phyloP scores from a whole-genome alignment of 306 rosid species.

The Chamaecrista fasciculata region DNA sequence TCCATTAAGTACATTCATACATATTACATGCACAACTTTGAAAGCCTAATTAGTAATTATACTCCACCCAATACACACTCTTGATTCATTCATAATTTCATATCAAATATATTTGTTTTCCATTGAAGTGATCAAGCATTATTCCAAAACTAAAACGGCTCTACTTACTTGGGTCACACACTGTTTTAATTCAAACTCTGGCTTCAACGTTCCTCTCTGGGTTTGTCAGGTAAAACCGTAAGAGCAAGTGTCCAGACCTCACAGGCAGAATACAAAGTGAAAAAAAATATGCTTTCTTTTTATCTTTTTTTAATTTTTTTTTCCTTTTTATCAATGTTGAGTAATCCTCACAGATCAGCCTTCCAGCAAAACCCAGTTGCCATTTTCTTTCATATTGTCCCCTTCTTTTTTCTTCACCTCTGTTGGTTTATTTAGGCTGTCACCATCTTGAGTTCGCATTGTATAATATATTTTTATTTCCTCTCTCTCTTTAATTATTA shows the following conservation, averaged over 20 bases:
- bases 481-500: slow-evolving; percentile 6
- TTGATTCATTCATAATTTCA: not conserved
- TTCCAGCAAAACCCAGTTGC: slow-evolving; percentile 55
- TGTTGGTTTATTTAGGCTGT: slow-evolving; percentile 33
- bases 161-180: not conserved
- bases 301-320: not conserved
- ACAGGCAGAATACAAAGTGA: slow-evolving; percentile 1
- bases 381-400: slow-evolving; percentile 28
- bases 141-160: not conserved
- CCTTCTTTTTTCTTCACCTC: slow-evolving; percentile 8
- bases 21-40: slow-evolving; percentile 10
- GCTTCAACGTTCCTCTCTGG: slow-evolving; percentile 33
- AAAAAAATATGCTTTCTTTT: not conserved
- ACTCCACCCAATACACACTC: not conserved
- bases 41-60: not conserved
- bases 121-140: not conserved
- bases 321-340: slow-evolving; percentile 34
- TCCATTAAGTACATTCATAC: too few relatives aligned
- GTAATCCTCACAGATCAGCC: slow-evolving; percentile 54
- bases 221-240: slow-evolving; percentile 46
- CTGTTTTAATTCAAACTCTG: not conserved
- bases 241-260: slow-evolving; percentile 32
- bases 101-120: not conserved
- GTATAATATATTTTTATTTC: too few relatives aligned
- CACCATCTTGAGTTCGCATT: slow-evolving; percentile 40